phyloP scores from a whole-genome alignment of 129 eudicot genomes.

The Flaveria bidentis region DNA sequence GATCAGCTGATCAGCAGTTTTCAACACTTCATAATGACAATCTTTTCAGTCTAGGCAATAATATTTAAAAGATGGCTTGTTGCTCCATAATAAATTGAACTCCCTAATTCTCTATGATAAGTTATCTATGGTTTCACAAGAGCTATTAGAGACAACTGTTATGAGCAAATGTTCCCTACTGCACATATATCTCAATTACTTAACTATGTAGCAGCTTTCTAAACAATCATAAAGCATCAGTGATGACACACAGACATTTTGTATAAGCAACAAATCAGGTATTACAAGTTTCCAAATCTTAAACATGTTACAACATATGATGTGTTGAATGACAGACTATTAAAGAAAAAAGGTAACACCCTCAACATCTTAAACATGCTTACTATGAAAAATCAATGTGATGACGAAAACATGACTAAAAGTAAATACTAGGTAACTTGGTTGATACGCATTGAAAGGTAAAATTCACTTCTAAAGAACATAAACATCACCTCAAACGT shows the following conservation, averaged over 20 bases:
- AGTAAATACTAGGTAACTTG: conserved; percentile 18
- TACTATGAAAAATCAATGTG: conserved; percentile 37
- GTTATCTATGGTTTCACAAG: conserved; percentile 7
- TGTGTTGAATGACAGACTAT: conserved; percentile 23
- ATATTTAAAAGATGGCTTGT: background rate
- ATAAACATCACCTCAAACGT: conserved; percentile 40
- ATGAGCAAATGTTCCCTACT: background rate
- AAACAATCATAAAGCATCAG: conserved; percentile 15
- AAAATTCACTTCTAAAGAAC: conserved; percentile 13
- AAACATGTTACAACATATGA: conserved; percentile 34
- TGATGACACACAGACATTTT: conserved; percentile 23
- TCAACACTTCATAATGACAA: background rate
- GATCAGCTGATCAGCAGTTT: background rate
- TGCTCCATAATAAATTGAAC: background rate
- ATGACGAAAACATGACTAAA: conserved; percentile 31
- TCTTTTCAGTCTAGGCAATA: background rate
- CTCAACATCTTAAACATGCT: conserved; percentile 37
- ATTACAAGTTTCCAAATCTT: conserved; percentile 33
- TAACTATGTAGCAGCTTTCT: background rate
- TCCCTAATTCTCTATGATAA: background rate
- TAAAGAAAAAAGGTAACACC: conserved; percentile 13
- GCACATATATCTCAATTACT: background rate
- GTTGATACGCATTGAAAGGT: conserved; percentile 21
- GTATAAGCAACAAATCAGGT: conserved; percentile 43
- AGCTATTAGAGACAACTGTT: background rate